Conservation (phyloP, 78 protist species). For the Fonticula alba region DNA sequence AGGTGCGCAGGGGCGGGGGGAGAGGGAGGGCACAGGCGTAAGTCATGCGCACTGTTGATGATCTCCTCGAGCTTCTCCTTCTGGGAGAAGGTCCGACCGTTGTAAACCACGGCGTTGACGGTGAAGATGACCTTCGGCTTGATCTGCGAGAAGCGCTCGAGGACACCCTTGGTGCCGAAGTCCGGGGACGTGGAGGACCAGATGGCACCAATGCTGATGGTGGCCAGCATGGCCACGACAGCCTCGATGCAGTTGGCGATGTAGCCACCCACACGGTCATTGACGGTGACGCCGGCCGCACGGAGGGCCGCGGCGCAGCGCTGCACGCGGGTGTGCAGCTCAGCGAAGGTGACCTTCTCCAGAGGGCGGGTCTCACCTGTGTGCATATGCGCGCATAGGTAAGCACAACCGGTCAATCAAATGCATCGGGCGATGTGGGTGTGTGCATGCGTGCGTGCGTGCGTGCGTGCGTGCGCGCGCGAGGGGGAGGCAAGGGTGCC, state of each 20-base stretch:
- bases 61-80: slow-evolving; percentile 9
- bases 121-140: slow-evolving; percentile 11
- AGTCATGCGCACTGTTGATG: not conserved
- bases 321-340: slow-evolving; percentile 2
- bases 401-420: not conserved
- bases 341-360: not conserved
- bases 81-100: slow-evolving; percentile 12
- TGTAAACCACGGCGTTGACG: slow-evolving; percentile 13
- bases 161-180: slow-evolving; percentile 24
- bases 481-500: not conserved
- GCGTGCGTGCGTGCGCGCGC: too few species aligned
- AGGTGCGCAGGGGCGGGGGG: not conserved
- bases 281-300: not conserved
- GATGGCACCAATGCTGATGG: slow-evolving; percentile 13
- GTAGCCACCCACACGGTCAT: slow-evolving; percentile 24
- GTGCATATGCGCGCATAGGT: not conserved
- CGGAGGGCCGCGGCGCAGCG: slow-evolving; percentile 1
- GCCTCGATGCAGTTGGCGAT: slow-evolving; percentile 21
- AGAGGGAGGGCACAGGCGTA: too few species aligned
- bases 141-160: slow-evolving; percentile 17
- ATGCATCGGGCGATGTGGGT: not conserved
- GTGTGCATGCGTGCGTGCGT: not conserved
- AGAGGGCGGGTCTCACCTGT: not conserved
- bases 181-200: slow-evolving; percentile 21
- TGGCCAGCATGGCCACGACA: slow-evolving; percentile 11